phyloP scores from a whole-genome alignment of 768 basidiomycete genomes.

The Boletus bicolor region DNA sequence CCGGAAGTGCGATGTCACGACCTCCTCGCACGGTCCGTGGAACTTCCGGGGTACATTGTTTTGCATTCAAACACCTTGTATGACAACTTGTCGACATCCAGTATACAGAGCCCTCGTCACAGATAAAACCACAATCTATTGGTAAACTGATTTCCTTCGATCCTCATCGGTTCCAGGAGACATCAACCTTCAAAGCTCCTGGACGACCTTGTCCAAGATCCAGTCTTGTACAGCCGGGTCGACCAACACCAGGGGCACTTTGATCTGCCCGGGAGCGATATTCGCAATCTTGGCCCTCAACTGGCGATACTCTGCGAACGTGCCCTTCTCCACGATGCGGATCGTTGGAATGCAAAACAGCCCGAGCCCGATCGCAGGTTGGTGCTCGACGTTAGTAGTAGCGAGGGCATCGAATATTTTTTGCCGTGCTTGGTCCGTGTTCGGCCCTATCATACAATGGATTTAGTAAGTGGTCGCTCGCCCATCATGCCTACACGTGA shows the following conservation, averaged over 20 bases:
- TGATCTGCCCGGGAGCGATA: constrained; percentile 8
- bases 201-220: constrained; percentile 15
- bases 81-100: too few species aligned
- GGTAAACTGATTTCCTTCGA: background rate
- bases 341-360: constrained; percentile 17
- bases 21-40: too few species aligned
- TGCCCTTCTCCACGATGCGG: constrained; percentile 20
- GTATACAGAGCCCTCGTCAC: too few species aligned
- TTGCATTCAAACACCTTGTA: too few species aligned
- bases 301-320: constrained; percentile 17
- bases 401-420: constrained; percentile 11
- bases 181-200: constrained; percentile 9
- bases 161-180: background rate
- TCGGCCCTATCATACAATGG: constrained; percentile 1
- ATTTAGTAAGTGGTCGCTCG: background rate
- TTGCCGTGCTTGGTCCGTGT: background rate
- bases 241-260: constrained; percentile 11
- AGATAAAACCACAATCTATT: background rate
- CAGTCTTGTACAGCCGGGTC: constrained; percentile 9
- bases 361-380: background rate
- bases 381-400: background rate
- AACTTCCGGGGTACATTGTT: too few species aligned
- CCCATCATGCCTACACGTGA: too few species aligned
- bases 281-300: constrained; percentile 8
- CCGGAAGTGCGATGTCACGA: too few species aligned